Base-by-base conservation (phyloP, 2,329 filamentous ascomycete species). In the Stagonosporopsis cucurbitacearum region DNA sequence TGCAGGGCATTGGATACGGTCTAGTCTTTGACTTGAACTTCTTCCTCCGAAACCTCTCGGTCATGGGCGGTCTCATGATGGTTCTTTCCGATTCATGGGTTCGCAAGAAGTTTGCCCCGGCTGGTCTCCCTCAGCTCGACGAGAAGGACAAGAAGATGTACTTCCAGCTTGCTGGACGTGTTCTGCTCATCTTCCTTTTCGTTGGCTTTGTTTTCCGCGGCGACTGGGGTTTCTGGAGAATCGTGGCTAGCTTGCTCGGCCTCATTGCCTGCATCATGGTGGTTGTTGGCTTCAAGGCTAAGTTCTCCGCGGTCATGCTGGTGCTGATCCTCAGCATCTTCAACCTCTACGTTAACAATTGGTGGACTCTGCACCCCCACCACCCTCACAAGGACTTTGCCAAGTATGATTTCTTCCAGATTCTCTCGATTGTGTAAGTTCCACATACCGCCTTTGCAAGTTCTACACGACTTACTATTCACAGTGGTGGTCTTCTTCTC, bases 121-220 rank as follows among this genome's bases (percentile, higher is more conserved):
- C 95, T 43, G 95, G 95, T 43, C 85, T 99, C 49, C 95, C 95
- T 44, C 87, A 91, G 77, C 86, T 99, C 49, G 95, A 98, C 75
- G 95, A 99, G 84, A 98, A 98, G 87, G 95, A 99, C 78, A 91
- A 93, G 80, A 99, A 98, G 86, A 98, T 98, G 94, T 99, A 99
- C 84, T 96, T 99, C 81, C 95, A 98, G 86, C 88, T 99, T 60
- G 95, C 95, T 65, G 95, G 95, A 32, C 89, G 95, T 67, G 91
- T 99, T 32, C 84, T 99, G 64, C 84, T 99, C 69, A 98, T 99
- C 80, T 97, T 99, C 86, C 85, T 99, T 66, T 99, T 99, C 77
- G 78, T 97, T 65, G 95, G 95, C 57, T 99, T 99, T 73, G 90
- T 99, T 69, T 96, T 97, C 80, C 91, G 91, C 54, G 95, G 95